These are phyloP conservation scores for Phalaenopsis hybrid DNA, from an alignment of 116 monocot species.

Conservation along the genomic window DNA sequence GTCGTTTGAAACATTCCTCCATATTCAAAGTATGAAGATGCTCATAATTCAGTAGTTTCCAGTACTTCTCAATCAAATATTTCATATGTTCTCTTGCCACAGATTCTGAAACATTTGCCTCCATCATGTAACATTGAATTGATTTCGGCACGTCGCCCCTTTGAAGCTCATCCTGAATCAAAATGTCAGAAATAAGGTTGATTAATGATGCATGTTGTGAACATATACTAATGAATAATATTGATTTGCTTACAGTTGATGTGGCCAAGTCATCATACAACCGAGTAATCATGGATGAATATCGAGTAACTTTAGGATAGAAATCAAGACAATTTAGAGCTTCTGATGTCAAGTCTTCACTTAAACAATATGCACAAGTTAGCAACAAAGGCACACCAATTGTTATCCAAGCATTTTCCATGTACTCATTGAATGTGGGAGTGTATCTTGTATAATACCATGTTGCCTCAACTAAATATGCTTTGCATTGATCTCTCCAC, in stretches of 20 bases:
- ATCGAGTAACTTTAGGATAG: neutral
- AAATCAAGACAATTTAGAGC: neutral
- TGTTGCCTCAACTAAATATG: conserved; percentile 7
- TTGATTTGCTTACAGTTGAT: neutral
- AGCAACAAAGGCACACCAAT: neutral
- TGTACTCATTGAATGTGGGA: conserved; percentile 6
- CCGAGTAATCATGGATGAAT: neutral
- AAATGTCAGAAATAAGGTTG: neutral
- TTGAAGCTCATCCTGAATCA: neutral
- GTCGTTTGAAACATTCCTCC: conserved; percentile 5
- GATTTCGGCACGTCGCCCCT: conserved; percentile 13
- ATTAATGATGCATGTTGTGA: neutral
- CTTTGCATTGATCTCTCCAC: conserved; percentile 8
- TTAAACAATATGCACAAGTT: neutral
- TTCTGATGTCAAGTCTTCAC: neutral
- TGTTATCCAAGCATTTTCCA: conserved; percentile 10
- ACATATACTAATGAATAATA: neutral
- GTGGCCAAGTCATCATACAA: conserved; percentile 5
- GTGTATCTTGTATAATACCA: conserved; percentile 8
- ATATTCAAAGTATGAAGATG: neutral
- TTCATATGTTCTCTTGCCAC: conserved; percentile 15
- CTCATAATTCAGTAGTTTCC: conserved; percentile 20
- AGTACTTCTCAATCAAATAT: neutral
- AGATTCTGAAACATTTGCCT: neutral
- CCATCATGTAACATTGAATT: conserved; percentile 13